Base-by-base conservation (phyloP, 2,329 filamentous ascomycete genomes). In the Alternaria sp. region DNA sequence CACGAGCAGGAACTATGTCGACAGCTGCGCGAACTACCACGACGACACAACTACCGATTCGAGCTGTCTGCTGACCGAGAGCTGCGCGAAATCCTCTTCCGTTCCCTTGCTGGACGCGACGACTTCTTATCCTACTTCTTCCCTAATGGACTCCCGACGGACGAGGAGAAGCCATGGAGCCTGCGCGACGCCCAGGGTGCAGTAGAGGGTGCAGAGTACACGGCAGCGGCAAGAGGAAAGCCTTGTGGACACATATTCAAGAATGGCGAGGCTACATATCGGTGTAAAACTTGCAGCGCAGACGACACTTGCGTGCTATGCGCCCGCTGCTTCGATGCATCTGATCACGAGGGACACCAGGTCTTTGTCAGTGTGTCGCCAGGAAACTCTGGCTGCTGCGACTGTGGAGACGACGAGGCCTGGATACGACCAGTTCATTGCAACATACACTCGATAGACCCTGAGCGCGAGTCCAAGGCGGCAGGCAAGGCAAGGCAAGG, bases 221-320 rank as follows among this genome's bases (percentile, higher is more conserved):
- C 93, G 20, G 91, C 94, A 68, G 91, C 92, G 7, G 95, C 95
- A 14, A 89, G 93, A 68, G 95, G 96, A 57, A 96, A 96, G 80
- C 90, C 93, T 48, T 99, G 95, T 78, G 96, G 95, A 4, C 96
- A 99, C 82, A 98, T 99, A 64, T 97, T 99, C 85, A 94, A 94
- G 80, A 86, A 88, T 14, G 95, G 94, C 52, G 95, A 99, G 82
- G 94, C 93, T 58, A 94, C 93, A 60, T 99, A 98, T 78, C 87
- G 91, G 71, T 99, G 95, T 84, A 91, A 93, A 76, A 98, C 94
- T 10, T 99, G 95, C 79, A 93, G 93, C 49, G 89, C 91, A 45
- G 96, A 99, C 79, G 94, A 97, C 67, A 98, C 95, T 0, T 98
- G 94, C 79, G 94, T 95, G 51, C 86, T 99, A 16, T 99, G 95